Conservation (phyloP, 306 rosid genomes). For the Citrullus mucosospermus region DNA sequence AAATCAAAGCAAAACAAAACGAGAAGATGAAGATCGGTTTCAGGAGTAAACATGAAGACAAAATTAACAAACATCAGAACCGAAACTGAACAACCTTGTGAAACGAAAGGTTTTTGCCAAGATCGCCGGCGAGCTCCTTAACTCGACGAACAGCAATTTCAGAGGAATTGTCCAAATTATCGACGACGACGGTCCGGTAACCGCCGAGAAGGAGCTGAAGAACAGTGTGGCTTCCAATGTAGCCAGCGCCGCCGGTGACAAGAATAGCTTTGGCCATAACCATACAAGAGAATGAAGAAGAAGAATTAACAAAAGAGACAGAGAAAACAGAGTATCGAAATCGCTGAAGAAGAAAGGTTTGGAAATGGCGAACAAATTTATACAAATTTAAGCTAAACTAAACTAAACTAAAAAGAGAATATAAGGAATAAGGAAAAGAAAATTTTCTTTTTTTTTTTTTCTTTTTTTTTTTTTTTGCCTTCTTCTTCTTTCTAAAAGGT, state of each 20-base stretch:
- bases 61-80: neutral
- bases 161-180: constrained; percentile 80
- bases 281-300: neutral
- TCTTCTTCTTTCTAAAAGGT: neutral
- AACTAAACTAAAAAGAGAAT: neutral
- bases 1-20: neutral
- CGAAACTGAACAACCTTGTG: constrained; percentile 42
- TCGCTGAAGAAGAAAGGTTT: neutral
- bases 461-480: neutral
- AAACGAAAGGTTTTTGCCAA: constrained; percentile 60
- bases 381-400: neutral
- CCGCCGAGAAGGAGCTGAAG: constrained; percentile 79
- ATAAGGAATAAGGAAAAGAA: neutral
- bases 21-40: neutral
- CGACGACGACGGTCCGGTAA: constrained; percentile 57
- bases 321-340: neutral
- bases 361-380: neutral
- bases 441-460: no score
- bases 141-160: constrained; percentile 46
- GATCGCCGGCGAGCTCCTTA: constrained; percentile 63
- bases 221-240: constrained; percentile 87
- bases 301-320: neutral
- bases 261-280: constrained; percentile 41
- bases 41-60: neutral
- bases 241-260: constrained; percentile 97